phyloP scores from a whole-genome alignment of 495 filamentous ascomycete genomes.

The Daldinia caldariorum region DNA sequence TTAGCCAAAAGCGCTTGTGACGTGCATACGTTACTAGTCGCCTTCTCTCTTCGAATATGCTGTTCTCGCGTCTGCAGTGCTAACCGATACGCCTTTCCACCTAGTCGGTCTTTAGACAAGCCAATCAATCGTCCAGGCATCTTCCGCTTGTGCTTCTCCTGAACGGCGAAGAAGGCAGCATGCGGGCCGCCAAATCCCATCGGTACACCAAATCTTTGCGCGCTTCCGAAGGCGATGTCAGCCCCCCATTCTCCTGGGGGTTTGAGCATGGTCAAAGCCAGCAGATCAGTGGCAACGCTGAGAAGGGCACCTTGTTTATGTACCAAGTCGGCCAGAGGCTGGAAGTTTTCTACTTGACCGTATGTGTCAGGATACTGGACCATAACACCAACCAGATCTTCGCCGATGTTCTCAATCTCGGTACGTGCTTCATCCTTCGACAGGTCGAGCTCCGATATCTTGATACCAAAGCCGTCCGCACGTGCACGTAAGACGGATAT shows the following conservation, averaged over 20 bases:
- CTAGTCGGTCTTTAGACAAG: constrained; percentile 90
- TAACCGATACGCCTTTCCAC: constrained; percentile 84
- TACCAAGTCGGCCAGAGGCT: constrained; percentile 74
- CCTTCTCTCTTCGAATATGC: constrained; percentile 97
- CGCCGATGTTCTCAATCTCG: constrained; percentile 74
- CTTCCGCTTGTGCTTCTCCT: constrained; percentile 93
- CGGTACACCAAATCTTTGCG: constrained; percentile 94
- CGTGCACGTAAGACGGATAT: constrained; percentile 85
- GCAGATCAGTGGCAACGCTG: constrained; percentile 88
- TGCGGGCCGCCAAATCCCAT: constrained; percentile 96
- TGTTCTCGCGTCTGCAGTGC: constrained; percentile 96
- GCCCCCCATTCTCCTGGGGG: constrained; percentile 96
- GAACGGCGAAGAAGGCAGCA: constrained; percentile 95
- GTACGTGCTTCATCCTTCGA: constrained; percentile 66
- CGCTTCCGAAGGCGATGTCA: constrained; percentile 95
- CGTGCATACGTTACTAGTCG: constrained; percentile 98
- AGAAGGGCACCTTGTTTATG: constrained; percentile 85
- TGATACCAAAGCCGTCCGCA: constrained; percentile 93
- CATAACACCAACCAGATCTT: constrained; percentile 88
- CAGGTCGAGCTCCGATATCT: constrained; percentile 76
- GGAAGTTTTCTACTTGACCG: constrained; percentile 82
- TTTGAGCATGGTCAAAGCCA: constrained; percentile 88
- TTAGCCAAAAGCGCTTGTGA: constrained; percentile 95
- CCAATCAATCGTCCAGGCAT: constrained; percentile 94
- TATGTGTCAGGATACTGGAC: constrained; percentile 95